phyloP scores from a whole-genome alignment of 345 rosid species.

The Eucalyptus cloeziana region DNA sequence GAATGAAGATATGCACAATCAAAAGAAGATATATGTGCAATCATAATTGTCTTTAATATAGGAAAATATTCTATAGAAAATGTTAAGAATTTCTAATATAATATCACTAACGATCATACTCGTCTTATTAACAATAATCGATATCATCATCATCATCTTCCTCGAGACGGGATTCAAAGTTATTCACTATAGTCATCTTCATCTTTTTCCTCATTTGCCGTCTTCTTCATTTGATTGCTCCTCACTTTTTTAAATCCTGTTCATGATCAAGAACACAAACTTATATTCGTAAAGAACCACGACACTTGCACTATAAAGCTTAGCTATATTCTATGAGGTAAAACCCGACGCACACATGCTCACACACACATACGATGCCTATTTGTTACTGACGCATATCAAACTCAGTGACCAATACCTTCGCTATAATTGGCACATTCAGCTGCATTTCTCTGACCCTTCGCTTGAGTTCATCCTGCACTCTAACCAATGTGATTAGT shows the following conservation, averaged over 20 bases:
- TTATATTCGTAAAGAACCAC: fast-evolving
- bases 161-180: fast-evolving
- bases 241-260: fast-evolving
- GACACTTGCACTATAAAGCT: not conserved
- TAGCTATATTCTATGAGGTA: not conserved
- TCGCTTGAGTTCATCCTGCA: not conserved
- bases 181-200: not conserved
- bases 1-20: fast-evolving
- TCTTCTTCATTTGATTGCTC: not conserved
- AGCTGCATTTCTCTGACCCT: fast-evolving
- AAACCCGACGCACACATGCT: fast-evolving
- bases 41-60: not conserved
- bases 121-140: fast-evolving
- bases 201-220: fast-evolving
- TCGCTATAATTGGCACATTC: fast-evolving
- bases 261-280: not conserved
- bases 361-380: not conserved
- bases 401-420: not conserved
- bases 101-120: fast-evolving
- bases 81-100: fast-evolving
- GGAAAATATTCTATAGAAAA: fast-evolving
- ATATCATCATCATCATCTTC: not conserved
- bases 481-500: not conserved
- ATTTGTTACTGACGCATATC: fast-evolving
- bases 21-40: fast-evolving